These are phyloP conservation scores for Pascua sp. DNA, from an alignment of 1,284 basidiomycete genomes.

Conservation along the genomic window DNA sequence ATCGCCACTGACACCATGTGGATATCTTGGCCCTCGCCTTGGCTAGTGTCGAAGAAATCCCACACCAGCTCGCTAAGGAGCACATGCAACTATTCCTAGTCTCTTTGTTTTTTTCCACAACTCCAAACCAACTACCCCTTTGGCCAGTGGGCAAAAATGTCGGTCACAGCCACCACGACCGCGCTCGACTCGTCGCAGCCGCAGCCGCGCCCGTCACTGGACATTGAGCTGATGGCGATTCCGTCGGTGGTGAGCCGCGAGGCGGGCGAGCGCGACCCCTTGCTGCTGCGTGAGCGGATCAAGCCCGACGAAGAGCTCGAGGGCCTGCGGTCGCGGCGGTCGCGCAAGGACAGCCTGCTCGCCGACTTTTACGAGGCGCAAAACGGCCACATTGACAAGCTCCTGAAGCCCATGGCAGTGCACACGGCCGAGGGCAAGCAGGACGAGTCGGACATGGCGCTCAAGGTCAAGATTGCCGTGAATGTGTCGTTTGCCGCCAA, in stretches of 20 bases:
- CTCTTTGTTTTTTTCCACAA: too few species aligned
- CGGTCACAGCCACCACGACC: too few species aligned
- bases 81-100: too few species aligned
- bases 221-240: constrained; percentile 38
- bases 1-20: too few species aligned
- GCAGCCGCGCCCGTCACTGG: constrained; percentile 7
- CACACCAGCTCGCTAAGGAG: too few species aligned
- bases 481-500: constrained; percentile 78
- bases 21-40: too few species aligned
- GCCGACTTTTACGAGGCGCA: constrained; percentile 70
- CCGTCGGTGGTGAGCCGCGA: constrained; percentile 35
- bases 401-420: constrained; percentile 86
- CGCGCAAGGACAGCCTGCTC: constrained; percentile 38
- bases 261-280: constrained; percentile 49
- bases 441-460: constrained; percentile 32
- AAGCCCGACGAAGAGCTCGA: constrained; percentile 46
- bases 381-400: constrained; percentile 76
- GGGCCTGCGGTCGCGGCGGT: constrained; percentile 22
- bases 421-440: constrained; percentile 34
- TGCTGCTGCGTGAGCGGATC: constrained; percentile 47
- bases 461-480: constrained; percentile 79
- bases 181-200: too few species aligned
- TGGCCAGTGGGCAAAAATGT: too few species aligned
- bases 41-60: too few species aligned
- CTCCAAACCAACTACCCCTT: too few species aligned